Evolutionary conservation across 2,329 filamentous ascomycete genomes (phyloP), one percentile per base, ranked within the genome.

Genomic region (Penicillium nordicum): DNA sequence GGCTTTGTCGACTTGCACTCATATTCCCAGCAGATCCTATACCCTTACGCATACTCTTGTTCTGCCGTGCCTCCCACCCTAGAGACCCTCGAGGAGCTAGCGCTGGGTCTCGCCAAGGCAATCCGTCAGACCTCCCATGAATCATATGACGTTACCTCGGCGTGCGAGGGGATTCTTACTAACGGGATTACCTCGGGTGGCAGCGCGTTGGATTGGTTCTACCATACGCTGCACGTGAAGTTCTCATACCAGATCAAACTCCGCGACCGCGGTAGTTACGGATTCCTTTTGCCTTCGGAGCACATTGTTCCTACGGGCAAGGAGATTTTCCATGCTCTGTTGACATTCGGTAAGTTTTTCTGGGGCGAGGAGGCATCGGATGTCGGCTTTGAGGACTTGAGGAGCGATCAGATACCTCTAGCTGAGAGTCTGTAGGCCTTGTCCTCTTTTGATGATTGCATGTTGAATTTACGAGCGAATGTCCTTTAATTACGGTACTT

Each of bases 181-280:
- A 69, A 64, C 1, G 66, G 92, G 60, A 89, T 94, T 69, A 83
- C 83, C 0, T 85, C 87, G 4, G 92, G 93, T 38, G 93, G 93
- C 3, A 92, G 89, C 47, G 90, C 90, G 1, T 85, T 97, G 41
- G 94, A 97, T 74, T 97, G 90, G 86, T 96, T 99, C 74, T 96
- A 96, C 71, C 90, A 96, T 65, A 88, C 95, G 67, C 76, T 97
- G 59, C 79, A 82, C 45, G 89, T 93, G 18, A 86, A 85, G 60
- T 96, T 90, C 72, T 89, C 91, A 57, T 97, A 95, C 72, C 94
- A 97, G 79, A 88, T 88, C 75, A 97, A 97, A 77, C 79, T 99
- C 29, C 82, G 94, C 47, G 94, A 99, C 72, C 94, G 89, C 0
- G 94, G 94, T 10, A 94, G 87, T 71, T 97, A 97, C 71, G 94